A percentile compares a stretch with the other conserved stretches of the same genome.
phyloP scores from a whole-genome alignment of 306 rosid species.

The Pueraria montana region DNA sequence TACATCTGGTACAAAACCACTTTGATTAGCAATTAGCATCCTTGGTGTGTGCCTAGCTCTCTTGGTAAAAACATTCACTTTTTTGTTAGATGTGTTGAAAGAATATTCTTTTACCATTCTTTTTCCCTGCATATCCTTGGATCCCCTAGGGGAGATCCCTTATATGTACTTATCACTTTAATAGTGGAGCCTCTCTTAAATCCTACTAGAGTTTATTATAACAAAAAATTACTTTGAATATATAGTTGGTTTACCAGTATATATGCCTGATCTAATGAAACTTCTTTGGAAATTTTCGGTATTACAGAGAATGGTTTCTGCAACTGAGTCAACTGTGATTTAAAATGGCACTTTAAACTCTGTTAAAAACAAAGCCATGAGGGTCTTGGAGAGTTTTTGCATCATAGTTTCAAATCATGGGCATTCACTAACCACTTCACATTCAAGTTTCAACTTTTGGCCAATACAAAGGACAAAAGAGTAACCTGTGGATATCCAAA shows the following conservation, averaged over 20 bases:
- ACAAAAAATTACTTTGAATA: neutral
- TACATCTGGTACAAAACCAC: slow-evolving; percentile 1
- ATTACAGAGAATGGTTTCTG: neutral
- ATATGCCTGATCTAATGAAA: neutral
- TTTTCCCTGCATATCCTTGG: neutral
- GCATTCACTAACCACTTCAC: slow-evolving; percentile 32
- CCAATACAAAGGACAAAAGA: slow-evolving; percentile 12
- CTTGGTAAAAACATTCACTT: slow-evolving; percentile 4
- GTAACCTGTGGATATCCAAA: slow-evolving; percentile 10
- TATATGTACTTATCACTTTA: neutral
- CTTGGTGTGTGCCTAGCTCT: neutral
- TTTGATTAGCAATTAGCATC: slow-evolving; percentile 31
- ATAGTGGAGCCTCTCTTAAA: neutral
- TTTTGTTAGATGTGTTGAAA: neutral
- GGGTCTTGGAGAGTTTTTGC: neutral
- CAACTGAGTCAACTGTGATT: neutral
- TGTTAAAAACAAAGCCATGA: slow-evolving; percentile 14
- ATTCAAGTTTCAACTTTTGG: slow-evolving; percentile 33
- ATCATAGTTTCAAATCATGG: neutral
- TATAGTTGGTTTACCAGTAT: too few species aligned
- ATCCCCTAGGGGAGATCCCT: neutral
- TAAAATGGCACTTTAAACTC: neutral
- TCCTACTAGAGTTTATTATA: neutral
- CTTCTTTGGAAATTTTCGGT: neutral
- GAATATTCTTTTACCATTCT: neutral